Evolutionary conservation across 371 early-diverging fungal species (phyloP), one percentile per base, ranked within the genome.

Genomic region (Saksenaea oblongispora): DNA sequence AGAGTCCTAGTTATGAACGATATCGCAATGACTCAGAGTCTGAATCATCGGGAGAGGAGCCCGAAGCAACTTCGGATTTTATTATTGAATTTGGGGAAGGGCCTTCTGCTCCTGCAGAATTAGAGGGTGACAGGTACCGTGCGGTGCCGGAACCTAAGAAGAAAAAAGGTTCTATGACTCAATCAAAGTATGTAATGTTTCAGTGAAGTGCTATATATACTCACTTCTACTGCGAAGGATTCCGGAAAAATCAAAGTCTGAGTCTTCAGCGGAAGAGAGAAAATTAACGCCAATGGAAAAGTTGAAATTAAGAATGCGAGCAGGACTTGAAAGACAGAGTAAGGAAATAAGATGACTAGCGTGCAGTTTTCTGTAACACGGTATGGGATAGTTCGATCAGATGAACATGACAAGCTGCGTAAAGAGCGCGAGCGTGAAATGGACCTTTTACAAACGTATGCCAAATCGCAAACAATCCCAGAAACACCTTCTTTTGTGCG

Each of bases 281-380:
- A 79, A 79, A 42, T 54, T 82, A 42, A 79, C 78, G n/a, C 82
- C 82, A 1, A 79, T 82, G 82, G 82, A 82, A 35, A 79, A 78
- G 61, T 63, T 82, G 9, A 75, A 76, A 39, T 41, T 79, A 34
- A 82, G 74, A 47, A 79, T 82, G 82, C 69, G 80, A 51, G 73
- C 68, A 55, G 79, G 79, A n/a, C 57, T 82, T 34, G 76, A 77
- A 60, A 78, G 76, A 59, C 74, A 73, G 65, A 82, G 79, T 82
- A 69, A 69, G 69, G 15, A 31, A 42, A 34, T 5, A 39, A 15
- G 11, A 14, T 10, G 58, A 13, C 18, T 27, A 24, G 3, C 51
- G 11, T 11, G 15, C 24, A 34, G 0, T 5, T 47, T 42, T 14
- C n/a, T 51, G 13, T 39, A 34, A 47, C 35, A 35, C 13, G 5